phyloP scores from a whole-genome alignment of 2,329 filamentous ascomycete genomes.

The Cytospora piceae region DNA sequence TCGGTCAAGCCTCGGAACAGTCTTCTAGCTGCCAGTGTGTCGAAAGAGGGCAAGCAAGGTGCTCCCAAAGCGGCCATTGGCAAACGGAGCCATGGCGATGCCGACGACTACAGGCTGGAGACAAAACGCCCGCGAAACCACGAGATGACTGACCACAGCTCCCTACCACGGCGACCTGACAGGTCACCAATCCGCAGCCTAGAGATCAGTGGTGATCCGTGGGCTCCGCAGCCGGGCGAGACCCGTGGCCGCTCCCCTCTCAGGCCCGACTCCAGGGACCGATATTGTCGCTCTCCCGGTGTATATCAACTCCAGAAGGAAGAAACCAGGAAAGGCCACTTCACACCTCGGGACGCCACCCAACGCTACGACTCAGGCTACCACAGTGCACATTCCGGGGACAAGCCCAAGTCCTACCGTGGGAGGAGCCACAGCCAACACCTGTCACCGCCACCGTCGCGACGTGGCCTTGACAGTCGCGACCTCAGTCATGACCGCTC shows the following conservation, averaged over 20 bases:
- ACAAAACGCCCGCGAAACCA: constrained; percentile 19
- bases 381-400: constrained; percentile 22
- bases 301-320: constrained; percentile 22
- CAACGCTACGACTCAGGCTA: constrained; percentile 30
- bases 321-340: constrained; percentile 9
- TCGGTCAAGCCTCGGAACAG: constrained; percentile 7
- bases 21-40: not conserved
- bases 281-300: constrained; percentile 22
- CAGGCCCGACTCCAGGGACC: constrained; percentile 24
- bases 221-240: constrained; percentile 23
- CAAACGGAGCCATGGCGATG: constrained; percentile 17
- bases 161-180: constrained; percentile 17
- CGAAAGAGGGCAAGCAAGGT: not conserved
- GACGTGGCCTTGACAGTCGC: constrained; percentile 18
- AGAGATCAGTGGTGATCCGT: constrained; percentile 12
- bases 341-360: constrained; percentile 20
- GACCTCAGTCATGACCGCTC: constrained; percentile 10
- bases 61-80: not conserved
- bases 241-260: constrained; percentile 13
- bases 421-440: constrained; percentile 18
- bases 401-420: constrained; percentile 16
- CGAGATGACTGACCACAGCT: constrained; percentile 18
- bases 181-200: constrained; percentile 17
- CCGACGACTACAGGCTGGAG: constrained; percentile 13
- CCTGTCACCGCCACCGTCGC: constrained; percentile 24